phyloP scores from a whole-genome alignment of 2,329 filamentous ascomycete species.

The Parastagonospora avenae region DNA sequence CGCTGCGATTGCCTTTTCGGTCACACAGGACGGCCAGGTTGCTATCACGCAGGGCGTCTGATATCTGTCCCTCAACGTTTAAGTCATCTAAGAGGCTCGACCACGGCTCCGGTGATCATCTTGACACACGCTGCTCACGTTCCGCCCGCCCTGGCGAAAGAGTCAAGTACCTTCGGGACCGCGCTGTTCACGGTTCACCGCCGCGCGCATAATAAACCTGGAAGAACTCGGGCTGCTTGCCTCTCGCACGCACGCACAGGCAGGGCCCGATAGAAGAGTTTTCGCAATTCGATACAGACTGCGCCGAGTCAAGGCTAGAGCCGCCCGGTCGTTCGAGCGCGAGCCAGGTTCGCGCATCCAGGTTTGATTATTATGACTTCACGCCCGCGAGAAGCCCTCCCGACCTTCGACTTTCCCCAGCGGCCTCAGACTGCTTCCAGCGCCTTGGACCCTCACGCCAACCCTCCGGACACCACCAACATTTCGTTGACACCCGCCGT shows the following conservation, averaged over 20 bases:
- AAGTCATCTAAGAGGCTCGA: no score
- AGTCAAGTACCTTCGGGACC: no score
- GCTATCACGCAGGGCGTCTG: no score
- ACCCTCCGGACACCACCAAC: constrained; percentile 20
- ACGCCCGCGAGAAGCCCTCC: constrained; percentile 25
- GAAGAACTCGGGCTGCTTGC: constrained; percentile 36
- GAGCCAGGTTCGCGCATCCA: constrained; percentile 24
- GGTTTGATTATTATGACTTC: constrained; percentile 45
- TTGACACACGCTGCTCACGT: no score
- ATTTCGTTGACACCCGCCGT: constrained; percentile 29
- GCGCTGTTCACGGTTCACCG: no score
- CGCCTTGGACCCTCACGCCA: constrained; percentile 9
- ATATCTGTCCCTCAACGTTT: no score
- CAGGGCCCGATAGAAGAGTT: constrained; percentile 44
- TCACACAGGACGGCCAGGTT: no score
- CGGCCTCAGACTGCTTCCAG: constrained; percentile 16
- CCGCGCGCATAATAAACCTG: constrained; percentile 22
- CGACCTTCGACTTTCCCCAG: constrained; percentile 14
- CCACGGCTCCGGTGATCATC: no score
- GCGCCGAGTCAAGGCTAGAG: constrained; percentile 41
- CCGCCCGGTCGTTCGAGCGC: constrained; percentile 27
- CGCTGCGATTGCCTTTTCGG: no score
- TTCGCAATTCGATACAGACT: constrained; percentile 33
- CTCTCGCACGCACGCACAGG: constrained; percentile 22
- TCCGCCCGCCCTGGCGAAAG: no score